A percentile compares a stretch with the other conserved stretches of the same genome.
Evolutionary conservation across 164 flowering plant genomes (phyloP).

Genomic region (Platanus orientalis): DNA sequence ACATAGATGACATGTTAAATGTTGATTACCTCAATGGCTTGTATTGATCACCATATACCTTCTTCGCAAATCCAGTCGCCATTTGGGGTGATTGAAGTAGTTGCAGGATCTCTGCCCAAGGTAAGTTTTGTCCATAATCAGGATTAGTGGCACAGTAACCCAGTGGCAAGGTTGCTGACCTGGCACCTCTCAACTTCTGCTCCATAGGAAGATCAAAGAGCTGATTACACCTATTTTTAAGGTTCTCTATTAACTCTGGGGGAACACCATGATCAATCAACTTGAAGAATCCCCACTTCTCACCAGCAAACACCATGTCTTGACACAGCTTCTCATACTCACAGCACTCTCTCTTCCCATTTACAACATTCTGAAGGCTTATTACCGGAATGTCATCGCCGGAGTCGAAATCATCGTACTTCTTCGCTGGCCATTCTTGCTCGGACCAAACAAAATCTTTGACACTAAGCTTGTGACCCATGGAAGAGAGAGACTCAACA

Average conservation of each 20-base stretch:
- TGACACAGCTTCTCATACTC: slow-evolving; percentile 19
- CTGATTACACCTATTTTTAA: slow-evolving; percentile 10
- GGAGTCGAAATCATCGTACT: slow-evolving; percentile 12
- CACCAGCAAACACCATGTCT: slow-evolving; percentile 25
- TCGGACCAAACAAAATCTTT: slow-evolving; percentile 29
- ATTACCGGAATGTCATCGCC: slow-evolving; percentile 21
- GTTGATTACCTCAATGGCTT: slow-evolving; percentile 27
- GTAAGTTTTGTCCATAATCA: slow-evolving; percentile 30
- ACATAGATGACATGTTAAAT: too few relatives aligned
- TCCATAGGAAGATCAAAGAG: slow-evolving; percentile 33
- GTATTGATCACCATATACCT: slow-evolving; percentile 29
- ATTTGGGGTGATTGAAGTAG: slow-evolving; percentile 32
- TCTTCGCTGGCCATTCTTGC: slow-evolving; percentile 27
- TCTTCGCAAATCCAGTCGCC: slow-evolving; percentile 25
- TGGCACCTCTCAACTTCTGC: slow-evolving; percentile 26
- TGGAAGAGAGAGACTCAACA: slow-evolving; percentile 26
- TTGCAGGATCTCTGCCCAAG: slow-evolving; percentile 36
- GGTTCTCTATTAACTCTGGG: slow-evolving; percentile 14
- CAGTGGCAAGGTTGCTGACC: slow-evolving; percentile 23
- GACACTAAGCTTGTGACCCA: slow-evolving; percentile 14
- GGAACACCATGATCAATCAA: too few relatives aligned
- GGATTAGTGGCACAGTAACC: slow-evolving; percentile 31
- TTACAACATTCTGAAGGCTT: slow-evolving; percentile 7
- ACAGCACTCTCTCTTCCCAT: not conserved
- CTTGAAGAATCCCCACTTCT: slow-evolving; percentile 31